Evolutionary conservation across 805 yeast species (phyloP), one percentile per base, ranked within the genome.

Genomic region (Yarrowia divulgata): DNA sequence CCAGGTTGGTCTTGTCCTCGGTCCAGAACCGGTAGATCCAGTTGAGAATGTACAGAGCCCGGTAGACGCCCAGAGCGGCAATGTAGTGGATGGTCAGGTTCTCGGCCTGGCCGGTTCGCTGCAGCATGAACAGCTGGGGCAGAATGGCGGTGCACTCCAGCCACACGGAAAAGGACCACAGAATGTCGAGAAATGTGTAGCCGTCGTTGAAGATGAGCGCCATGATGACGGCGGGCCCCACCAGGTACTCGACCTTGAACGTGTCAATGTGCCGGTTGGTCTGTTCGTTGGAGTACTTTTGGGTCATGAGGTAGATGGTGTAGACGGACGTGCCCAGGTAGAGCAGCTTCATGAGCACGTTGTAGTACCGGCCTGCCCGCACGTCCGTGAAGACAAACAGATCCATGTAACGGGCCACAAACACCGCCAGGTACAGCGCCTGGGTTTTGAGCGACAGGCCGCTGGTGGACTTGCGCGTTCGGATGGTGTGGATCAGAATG

Each of bases 381-480:
- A 63, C 32, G 48, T 63, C 68, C 89, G 69, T 1, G 96, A 70
- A 77, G 55, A 70, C 81, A 80, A 88, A 77, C 70, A 88, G 76
- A 78, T 90, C 93, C 70, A 90, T 72, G 78, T 92, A 93, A 71
- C 97, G 85, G 14, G 93, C 83, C 52, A 86, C 76, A 74, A 87
- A 93, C 19, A 92, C 97, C 40, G 88, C 72, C 52, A 85, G 87
- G 77, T 94, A 95, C 49, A 94, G 81, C 1, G 85, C 81, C 77
- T 95, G 98, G 0, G 98, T 91, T 80, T 94, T 94, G 76, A 91
- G 81, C 1, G 98, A 93, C 62, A 95, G 85, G 54, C 99, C 99
- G 39, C 87, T 85, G 58, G 90, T 87, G 8, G 96, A 88, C 71
- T 82, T 82, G 69, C 90, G 85, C 7, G 80, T 75, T 67, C 82